Base-by-base conservation (phyloP, 305 asterid genomes). In the Ilex paraguariensis region DNA sequence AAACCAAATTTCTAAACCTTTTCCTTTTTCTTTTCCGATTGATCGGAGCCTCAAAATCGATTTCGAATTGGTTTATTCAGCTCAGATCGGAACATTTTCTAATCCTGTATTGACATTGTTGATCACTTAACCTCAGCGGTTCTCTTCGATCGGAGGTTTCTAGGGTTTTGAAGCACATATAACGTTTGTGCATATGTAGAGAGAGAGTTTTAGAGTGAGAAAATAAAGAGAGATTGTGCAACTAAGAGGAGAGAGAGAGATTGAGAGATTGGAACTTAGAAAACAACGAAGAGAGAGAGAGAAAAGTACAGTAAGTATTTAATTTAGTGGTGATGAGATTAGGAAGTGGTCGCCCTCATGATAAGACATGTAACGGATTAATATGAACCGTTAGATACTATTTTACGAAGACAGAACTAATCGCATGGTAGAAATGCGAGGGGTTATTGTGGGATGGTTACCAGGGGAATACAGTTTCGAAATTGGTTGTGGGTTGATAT, bases 311-410 rank as follows among this genome's bases (percentile, higher is more conserved):
- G 14, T 46, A 46, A 46, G 51, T 46, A 46, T 46, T 8, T 46
- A 8, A 8, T 46, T 13, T 46, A 8, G 13, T 46, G 10, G 10
- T 46, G 10, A 10, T 46, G 10, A 8, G 10, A 1, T 46, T 46
- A 46, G 51, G 51, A 46, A 46, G 51, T 46, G 51, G 51, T 46
- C 51, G 51, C 51, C 51, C 51, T 46, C 51, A 8, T 13, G 51
- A 46, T 46, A 46, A 46, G 51, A 46, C 14, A 13, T 46, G 51
- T 46, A 46, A 10, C 51, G 13, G 51, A 46, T 13, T 46, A 21
- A 21, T 21, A 21, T 21, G 28, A 21, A 21, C 28, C 28, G 28
- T 21, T 21, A 21, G 28, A 21, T 21, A 21, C 28, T 21, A 21
- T 21, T 21, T 21, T 21, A 21, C 2, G 28, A 21, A 21, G 28